Evolutionary conservation across 805 yeast species (phyloP).

Genomic region (Saccharomycopsis sp.): DNA sequence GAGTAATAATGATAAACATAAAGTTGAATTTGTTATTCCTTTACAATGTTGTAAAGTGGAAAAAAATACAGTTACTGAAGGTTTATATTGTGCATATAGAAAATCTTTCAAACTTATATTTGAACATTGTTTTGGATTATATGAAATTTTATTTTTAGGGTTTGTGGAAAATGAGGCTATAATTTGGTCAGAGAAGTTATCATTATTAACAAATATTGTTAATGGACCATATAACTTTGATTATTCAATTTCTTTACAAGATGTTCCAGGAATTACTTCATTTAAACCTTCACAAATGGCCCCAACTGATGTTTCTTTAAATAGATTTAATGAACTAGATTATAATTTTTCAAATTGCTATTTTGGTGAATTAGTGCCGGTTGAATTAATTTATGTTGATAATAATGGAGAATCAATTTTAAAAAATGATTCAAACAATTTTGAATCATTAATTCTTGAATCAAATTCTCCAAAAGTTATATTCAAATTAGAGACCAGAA

Average conservation of each 20-base stretch:
- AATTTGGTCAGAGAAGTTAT: conserved; percentile 32
- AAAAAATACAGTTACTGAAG: conserved; percentile 22
- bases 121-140: conserved; percentile 31
- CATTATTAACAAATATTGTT: conserved; percentile 23
- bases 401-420: too few relatives aligned
- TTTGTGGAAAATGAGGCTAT: conserved; percentile 26
- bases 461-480: background rate
- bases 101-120: conserved; percentile 34
- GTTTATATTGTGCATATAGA: conserved; percentile 26
- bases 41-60: conserved; percentile 26
- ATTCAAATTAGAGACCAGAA: conserved; percentile 20
- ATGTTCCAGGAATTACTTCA: background rate
- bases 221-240: conserved; percentile 28
- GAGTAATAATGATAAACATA: conserved; percentile 21
- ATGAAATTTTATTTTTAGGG: conserved; percentile 34
- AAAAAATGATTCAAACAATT: background rate
- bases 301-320: conserved; percentile 16
- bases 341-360: conserved; percentile 10
- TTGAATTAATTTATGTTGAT: background rate
- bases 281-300: conserved; percentile 15
- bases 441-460: background rate
- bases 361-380: conserved; percentile 12
- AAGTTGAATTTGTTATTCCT: conserved; percentile 39
- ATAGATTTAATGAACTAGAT: conserved; percentile 6
- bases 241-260: conserved; percentile 7